Base-by-base conservation (phyloP, 257 asterid species). In the Rhazya stricta region DNA sequence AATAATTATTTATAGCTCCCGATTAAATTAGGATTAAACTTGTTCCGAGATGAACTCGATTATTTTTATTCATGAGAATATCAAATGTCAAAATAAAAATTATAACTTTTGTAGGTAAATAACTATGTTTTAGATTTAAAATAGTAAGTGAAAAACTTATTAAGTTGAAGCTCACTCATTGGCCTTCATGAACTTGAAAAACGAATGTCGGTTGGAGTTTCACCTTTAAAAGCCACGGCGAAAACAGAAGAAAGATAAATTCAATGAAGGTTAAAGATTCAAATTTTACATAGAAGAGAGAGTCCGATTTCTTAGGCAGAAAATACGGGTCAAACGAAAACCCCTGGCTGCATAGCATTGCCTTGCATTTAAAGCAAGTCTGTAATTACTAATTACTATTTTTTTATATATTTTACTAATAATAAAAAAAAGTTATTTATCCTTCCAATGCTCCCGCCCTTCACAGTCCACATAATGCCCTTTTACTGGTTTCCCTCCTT, bases 301-400 rank as follows among this genome's bases (percentile, higher is more conserved):
- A n/a, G 53, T 23, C 53, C 82, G 78, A 57, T 15, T 41, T 56
- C 56, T 34, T 23, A 68, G 82, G 18, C 82, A 67, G 2, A 57
- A 32, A 67, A 32, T 58, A 71, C 82, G 78, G 82, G 82, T 79
- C 79, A 79, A 79, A 79, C 79, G 5, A 67, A 30, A 75, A 66
- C 25, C 19, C 42, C 37, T 37, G 16, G 48, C 23, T 1, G 42
- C 46, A 51, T 34, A 19, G 67, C 56, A 74, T 42, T 78, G 74
- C 60, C 82, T 79, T 73, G 82, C 76, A 79, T 74, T 79, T 74
- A 74, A 66, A 78, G 81, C 78, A 73, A 78, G 61, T n/a, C 68
- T 63, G 45, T 36, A 65, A 74, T 73, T 53, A 41, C 76, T 12
- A 4, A 16, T 6, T 50, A 19, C 65, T 71, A 18, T 43, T 7